A percentile compares a stretch with the other conserved stretches of the same genome.
These are phyloP conservation scores for Protostelium mycophagum DNA, from an alignment of 78 protist species.

Conservation along the genomic window DNA sequence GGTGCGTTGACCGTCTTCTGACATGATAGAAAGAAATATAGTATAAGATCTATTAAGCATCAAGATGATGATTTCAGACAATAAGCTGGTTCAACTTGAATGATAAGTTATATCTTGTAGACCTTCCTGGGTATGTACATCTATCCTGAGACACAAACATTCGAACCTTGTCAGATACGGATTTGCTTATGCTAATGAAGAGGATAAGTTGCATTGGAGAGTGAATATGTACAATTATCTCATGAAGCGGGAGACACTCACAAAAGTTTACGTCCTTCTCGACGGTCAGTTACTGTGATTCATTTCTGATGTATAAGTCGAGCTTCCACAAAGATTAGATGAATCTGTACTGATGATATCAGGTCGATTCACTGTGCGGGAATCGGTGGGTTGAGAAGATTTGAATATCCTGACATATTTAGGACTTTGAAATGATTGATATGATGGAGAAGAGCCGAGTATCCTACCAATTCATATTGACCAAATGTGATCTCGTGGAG, in stretches of 20 bases:
- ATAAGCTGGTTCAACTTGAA: conserved; percentile 50
- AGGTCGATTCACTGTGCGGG: neutral
- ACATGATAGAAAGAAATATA: neutral
- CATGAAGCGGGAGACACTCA: conserved; percentile 18
- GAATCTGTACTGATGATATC: no score
- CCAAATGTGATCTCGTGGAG: conserved; percentile 28
- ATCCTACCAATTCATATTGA: conserved; percentile 19
- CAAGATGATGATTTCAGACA: neutral
- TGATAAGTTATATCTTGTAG: conserved; percentile 13
- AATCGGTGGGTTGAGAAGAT: conserved; percentile 18
- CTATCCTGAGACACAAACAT: neutral
- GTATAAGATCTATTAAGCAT: no score
- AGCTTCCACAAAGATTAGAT: no score
- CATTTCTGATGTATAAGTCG: no score
- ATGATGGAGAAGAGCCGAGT: conserved; percentile 16
- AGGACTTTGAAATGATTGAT: conserved; percentile 1
- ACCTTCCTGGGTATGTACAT: conserved; percentile 21
- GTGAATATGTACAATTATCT: conserved; percentile 15
- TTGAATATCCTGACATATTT: conserved; percentile 30
- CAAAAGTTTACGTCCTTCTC: conserved; percentile 21
- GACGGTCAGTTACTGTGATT: conserved; percentile 9
- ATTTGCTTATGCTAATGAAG: conserved; percentile 46
- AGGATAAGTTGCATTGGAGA: conserved; percentile 14
- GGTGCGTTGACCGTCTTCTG: no score
- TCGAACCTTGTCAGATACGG: conserved; percentile 13